Percentiles rank a stretch among this genome's conserved stretches.
Evolutionary conservation across 208 protist genomes (phyloP).

Genomic region (Vickermania spadyakhi): DNA sequence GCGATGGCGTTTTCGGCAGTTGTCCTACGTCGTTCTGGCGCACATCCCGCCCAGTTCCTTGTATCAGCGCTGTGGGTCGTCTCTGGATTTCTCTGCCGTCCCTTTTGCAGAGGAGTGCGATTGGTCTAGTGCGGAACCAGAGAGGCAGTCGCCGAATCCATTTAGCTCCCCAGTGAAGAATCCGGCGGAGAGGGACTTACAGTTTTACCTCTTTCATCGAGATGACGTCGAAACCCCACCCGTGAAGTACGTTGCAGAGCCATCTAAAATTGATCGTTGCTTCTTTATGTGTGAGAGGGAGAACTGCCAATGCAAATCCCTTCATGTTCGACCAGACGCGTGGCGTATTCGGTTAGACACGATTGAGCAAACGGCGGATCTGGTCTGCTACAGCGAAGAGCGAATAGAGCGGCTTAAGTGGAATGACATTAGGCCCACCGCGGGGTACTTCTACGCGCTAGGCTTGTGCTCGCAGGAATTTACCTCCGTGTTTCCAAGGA

Average conservation of each 20-base stretch:
- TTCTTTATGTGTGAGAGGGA: constrained; percentile 43
- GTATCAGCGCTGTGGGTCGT: not conserved
- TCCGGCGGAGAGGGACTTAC: constrained; percentile 1
- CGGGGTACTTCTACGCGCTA: constrained; percentile 68
- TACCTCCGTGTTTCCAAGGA: constrained; percentile 49
- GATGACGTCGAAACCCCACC: constrained; percentile 56
- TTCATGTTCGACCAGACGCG: constrained; percentile 33
- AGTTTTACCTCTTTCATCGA: constrained; percentile 63
- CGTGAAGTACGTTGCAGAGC: constrained; percentile 51
- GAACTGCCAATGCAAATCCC: constrained; percentile 41
- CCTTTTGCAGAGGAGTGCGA: not conserved
- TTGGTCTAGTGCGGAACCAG: not conserved
- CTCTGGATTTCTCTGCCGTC: not conserved
- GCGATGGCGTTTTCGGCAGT: not conserved
- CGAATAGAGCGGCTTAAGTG: constrained; percentile 18
- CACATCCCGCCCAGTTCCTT: not conserved
- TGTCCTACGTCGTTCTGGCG: not conserved
- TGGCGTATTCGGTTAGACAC: constrained; percentile 61
- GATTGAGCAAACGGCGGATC: constrained; percentile 17
- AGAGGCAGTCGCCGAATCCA: not conserved
- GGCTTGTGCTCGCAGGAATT: constrained; percentile 46
- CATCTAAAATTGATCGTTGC: constrained; percentile 57
- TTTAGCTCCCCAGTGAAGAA: constrained; percentile 1
- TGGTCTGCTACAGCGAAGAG: constrained; percentile 6
- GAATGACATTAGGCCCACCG: constrained; percentile 45